Base-by-base conservation (phyloP, 768 basidiomycete genomes). In the Lactarius hengduanensis region DNA sequence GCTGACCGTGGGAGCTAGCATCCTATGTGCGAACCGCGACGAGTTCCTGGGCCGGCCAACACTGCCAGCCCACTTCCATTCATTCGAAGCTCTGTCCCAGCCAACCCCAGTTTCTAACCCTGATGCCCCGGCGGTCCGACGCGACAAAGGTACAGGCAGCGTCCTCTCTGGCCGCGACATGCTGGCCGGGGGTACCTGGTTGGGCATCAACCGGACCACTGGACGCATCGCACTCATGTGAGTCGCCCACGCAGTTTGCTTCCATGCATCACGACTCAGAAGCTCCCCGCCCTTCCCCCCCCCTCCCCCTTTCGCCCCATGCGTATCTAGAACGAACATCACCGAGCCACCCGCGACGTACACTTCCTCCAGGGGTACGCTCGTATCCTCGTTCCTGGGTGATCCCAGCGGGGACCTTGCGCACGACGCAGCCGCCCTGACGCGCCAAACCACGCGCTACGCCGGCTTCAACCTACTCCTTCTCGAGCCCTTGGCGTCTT, bases 381-480 rank as follows among this genome's bases (percentile, higher is more conserved):
- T 94, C 69, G 80, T 86, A 58, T 82, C 88, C 34, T 83, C 84
- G 28, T 92, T 90, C 73, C 83, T 94, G 71, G 76, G 82, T 59
- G 77, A 82, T 73, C 76, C 80, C 62, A 74, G 79, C 61, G 45
- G 53, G 28, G 73, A 74, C 67, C 76, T 90, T 58, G 79, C 84
- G 70, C 80, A 82, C 60, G 80, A 84, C 72, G 76, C 82, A 47
- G 77, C 78, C 61, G 77, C 73, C 71, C 78, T 87, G 62, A 75
- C 82, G 59, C 78, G 81, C 67, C 74, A 76, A 62, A 81, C 85
- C 67, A 77, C 80, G 18, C 75, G 78, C 71, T 92, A 86, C 74
- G 89, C 91, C 57, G 92, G 92, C 3, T 94, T 94, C 82, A 94
- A 93, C 76, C 74, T 93, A 34, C 78, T 92, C 65, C 82, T 92